Evolutionary conservation across 768 basidiomycete genomes (phyloP), one percentile per base, ranked within the genome.

Genomic region (Tricholoma sp.): DNA sequence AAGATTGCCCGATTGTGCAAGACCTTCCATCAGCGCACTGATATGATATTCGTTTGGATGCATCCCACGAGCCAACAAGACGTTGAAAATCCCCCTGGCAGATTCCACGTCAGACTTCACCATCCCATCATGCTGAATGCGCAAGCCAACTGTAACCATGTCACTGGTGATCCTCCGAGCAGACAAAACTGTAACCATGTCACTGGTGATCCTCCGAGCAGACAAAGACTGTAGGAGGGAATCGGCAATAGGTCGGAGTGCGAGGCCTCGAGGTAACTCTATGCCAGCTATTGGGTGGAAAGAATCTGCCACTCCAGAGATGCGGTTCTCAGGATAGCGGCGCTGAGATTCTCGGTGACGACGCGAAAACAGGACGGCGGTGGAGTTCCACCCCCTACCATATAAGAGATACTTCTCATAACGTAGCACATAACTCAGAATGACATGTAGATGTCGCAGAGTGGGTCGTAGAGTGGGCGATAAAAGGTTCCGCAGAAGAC

Each of bases 1-100:
- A 59, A 87, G 72, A 67, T 91, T 77, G n/a, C 88, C 89, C 0
- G 70, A 69, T 3, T 71, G 74, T 16, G 78, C 71, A 62, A 85
- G 86, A n/a, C 88, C 89, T 61, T 89, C 84, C 79, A 94, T 85
- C 57, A 94, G 72, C 53, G 89, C 84, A 29, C 77, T 75, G 63
- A 84, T 86, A 69, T 94, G 92, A 66, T 89, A 83, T 55, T 76
- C 76, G 63, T 83, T 88, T 9, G 89, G 85, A 50, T 81, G 81
- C 55, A 94, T 76, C 9, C 91, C 91, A 56, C 83, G 82, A 50
- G 76, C 74, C 52, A 89, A 67, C 75, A 93, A 80, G 18, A 73
- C 67, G 19, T 79, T 74, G 61, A 91, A 85, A 37, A 84, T 69
- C 10, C 75, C 73, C 53, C 79, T 70, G 6, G 87, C 84, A 4